Base-by-base conservation (phyloP, 345 rosid genomes). In the Salix purpurea region DNA sequence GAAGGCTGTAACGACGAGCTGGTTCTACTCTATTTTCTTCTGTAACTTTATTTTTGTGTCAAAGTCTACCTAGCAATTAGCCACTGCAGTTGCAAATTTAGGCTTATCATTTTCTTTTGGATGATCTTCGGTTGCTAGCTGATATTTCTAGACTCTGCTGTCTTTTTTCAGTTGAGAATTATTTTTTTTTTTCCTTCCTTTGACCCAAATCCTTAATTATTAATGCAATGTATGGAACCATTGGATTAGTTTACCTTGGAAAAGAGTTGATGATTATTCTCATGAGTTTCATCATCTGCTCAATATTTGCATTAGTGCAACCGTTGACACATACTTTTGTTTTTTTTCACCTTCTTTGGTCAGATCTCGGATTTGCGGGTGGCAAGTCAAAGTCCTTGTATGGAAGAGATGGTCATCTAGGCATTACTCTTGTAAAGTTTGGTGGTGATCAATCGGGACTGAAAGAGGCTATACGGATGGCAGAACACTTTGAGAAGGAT, bases 331-430 rank as follows among this genome's bases (percentile, higher is more conserved):
- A 3, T 70, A 36, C 60, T 73, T 37, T 44, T 78, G 26, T 74
- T 68, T 84, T 74, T 81, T 54, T 62, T 83, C 46, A 48, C 50
- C n/a, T 73, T 67, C 64, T 79, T 81, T 83, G 64, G 64, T 77
- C 97, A 94, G 99, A 92, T 83, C 90, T 96, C 58, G 95, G 96
- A 79, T 86, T 89, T 81, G 71, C 74, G 61, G 89, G 90, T 83
- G 95, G 97, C 85, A 96, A 90, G 88, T 88, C 98, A 70, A 94
- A 89, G 83, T 86, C 97, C 70, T 77, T 96, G 70, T 96, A 94
- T 79, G 97, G 90, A 68, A 92, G 94, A 87, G 99, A 94, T 3
- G 99, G 99, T 80, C 99, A 92, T 87, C 83, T 86, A 70, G 99
- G 98, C 72, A 80, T 89, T 58, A 91, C 97, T 26, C 86, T 90